Evolutionary conservation across 345 rosid species (phyloP), one percentile per base, ranked within the genome.

Genomic region (Moricandia moricandioides): DNA sequence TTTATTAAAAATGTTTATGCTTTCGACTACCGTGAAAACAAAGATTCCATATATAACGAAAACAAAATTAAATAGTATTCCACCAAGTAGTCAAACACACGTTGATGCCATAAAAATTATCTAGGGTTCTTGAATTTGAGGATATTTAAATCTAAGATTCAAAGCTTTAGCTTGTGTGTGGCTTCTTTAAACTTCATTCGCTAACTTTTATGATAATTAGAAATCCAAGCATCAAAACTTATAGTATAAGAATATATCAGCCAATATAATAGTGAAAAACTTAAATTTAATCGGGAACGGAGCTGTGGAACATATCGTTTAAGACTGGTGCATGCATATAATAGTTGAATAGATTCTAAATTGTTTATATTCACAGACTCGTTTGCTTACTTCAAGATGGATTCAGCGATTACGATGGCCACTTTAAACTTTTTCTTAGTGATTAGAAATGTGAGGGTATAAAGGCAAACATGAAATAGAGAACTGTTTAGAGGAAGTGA

Each of bases 321-420:
- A 29, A 29, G 55, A 67, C 62, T 67, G 73, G 73, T 67, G 4
- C 4, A 67, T 13, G 17, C 27, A 69, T 16, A 68, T 62, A 1
- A 31, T 67, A 26, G 30, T 60, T 60, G 52, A 1, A 29, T 52
- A 75, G 79, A 76, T 76, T 62, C 52, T 47, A 47, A 47, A 39
- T 54, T 54, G 29, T 29, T 52, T 57, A 24, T 65, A 64, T 56
- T 64, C 75, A 56, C 21, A 62, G 51, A 70, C 70, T 70, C 52
- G 65, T 37, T 30, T 56, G 6, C 3, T 17, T 62, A 40, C 2
- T n/a, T 21, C 52, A 55, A 63, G 70, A 62, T 69, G 80, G 75
- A 76, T 69, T 63, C 75, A 76, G 37, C 54, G 70, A 76, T 70
- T 62, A 49, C 9, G 65, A 70, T 70, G 65, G 80, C 14, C 61